phyloP scores from a whole-genome alignment of 2,329 filamentous ascomycete genomes.

The Claviceps sp. region DNA sequence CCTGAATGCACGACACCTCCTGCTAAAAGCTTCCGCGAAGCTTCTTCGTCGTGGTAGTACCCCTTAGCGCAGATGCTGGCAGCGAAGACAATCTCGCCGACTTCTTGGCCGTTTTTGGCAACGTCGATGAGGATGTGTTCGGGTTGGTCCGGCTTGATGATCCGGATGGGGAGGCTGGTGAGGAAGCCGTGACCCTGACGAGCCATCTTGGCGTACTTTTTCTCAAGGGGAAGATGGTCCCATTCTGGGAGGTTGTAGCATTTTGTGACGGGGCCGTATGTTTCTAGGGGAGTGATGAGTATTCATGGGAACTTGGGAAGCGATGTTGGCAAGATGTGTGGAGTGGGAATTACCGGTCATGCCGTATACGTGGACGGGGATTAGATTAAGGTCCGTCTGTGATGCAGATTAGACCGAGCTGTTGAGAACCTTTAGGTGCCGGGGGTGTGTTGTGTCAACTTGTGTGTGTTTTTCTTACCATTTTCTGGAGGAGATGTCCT shows the following conservation, averaged over 20 bases:
- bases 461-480: conserved; percentile 41
- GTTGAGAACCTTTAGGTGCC: too few species aligned
- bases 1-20: conserved; percentile 82
- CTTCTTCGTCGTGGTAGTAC: conserved; percentile 82
- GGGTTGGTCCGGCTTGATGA: conserved; percentile 67
- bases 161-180: conserved; percentile 63
- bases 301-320: too few species aligned
- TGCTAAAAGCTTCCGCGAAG: conserved; percentile 73
- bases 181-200: conserved; percentile 88
- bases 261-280: conserved; percentile 91
- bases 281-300: conserved; percentile 36
- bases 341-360: conserved; percentile 32
- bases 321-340: neutral
- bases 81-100: conserved; percentile 57
- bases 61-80: conserved; percentile 88
- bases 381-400: conserved; percentile 54
- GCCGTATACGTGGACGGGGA: conserved; percentile 89
- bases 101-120: conserved; percentile 32
- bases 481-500: conserved; percentile 81
- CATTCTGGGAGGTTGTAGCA: conserved; percentile 79
- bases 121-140: conserved; percentile 40
- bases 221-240: conserved; percentile 57
- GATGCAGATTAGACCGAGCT: neutral
- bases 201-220: conserved; percentile 83
- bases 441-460: too few species aligned